Conservation (phyloP, 352 stramenopile species). For the Globisporangium spiculum region DNA sequence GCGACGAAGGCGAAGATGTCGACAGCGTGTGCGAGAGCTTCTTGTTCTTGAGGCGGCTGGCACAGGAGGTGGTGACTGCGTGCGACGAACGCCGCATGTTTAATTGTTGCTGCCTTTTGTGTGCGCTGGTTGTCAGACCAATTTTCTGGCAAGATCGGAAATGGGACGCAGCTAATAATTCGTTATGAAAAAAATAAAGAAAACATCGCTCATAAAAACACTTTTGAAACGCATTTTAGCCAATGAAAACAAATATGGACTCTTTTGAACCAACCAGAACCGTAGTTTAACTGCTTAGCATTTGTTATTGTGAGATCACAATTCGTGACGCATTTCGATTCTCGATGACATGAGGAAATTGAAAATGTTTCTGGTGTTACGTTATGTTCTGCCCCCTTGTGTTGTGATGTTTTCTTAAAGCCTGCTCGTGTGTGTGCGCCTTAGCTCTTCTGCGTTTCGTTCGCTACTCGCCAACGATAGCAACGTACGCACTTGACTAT, state of each 20-base stretch:
- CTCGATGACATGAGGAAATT: background rate
- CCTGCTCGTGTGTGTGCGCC: background rate
- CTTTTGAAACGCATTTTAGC: background rate
- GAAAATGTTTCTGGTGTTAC: background rate
- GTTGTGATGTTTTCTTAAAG: background rate
- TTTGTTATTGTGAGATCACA: too few relatives aligned
- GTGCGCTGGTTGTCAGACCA: background rate
- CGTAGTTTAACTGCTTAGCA: too few relatives aligned
- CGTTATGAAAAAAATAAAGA: background rate
- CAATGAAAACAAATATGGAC: background rate
- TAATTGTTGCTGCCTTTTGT: background rate
- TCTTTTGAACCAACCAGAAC: background rate
- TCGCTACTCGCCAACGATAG: background rate
- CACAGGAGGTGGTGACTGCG: background rate
- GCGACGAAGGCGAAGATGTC: background rate
- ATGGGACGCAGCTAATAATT: background rate
- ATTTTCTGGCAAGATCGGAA: background rate
- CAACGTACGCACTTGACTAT: background rate
- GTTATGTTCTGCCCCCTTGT: background rate
- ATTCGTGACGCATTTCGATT: too few relatives aligned
- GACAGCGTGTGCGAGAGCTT: background rate
- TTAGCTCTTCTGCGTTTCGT: background rate
- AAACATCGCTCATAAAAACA: background rate
- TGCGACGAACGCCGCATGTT: slow-evolving; percentile 3
- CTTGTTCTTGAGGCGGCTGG: background rate